These are phyloP conservation scores for Isatis tinctoria DNA, from an alignment of 345 rosid species.

Conservation along the genomic window DNA sequence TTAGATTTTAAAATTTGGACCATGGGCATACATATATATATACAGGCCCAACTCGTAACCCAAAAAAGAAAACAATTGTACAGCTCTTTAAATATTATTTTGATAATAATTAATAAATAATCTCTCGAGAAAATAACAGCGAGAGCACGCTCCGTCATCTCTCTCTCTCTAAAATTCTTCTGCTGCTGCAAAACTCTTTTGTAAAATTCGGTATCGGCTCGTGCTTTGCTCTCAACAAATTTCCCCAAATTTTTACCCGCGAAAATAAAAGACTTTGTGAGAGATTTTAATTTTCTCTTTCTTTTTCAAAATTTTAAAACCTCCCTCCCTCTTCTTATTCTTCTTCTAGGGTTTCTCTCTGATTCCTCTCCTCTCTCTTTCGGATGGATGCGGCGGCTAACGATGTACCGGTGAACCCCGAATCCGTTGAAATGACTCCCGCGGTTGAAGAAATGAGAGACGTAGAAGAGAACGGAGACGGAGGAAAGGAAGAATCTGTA, in stretches of 20 bases:
- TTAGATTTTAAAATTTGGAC: too few species aligned
- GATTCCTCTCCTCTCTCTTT: neutral
- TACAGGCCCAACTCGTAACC: neutral
- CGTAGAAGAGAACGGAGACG: conserved; percentile 20
- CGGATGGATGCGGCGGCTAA: conserved; percentile 15
- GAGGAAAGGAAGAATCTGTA: conserved; percentile 14
- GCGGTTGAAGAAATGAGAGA: neutral
- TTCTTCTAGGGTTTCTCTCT: conserved; percentile 24
- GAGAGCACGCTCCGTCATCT: too few species aligned
- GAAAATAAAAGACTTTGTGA: too few species aligned
- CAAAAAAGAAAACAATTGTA: neutral
- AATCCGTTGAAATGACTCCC: neutral
- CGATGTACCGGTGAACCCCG: conserved; percentile 14
- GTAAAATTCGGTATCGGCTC: too few species aligned
- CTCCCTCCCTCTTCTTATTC: neutral
- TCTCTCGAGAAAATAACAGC: neutral
- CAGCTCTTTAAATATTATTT: neutral
- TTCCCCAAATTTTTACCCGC: too few species aligned
- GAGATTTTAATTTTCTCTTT: too few species aligned
- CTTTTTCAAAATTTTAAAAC: too few species aligned
- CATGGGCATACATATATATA: neutral
- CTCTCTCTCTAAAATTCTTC: too few species aligned
- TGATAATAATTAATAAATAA: neutral
- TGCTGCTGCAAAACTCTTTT: too few species aligned
- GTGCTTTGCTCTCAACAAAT: too few species aligned